Evolutionary conservation across 2,329 filamentous ascomycete species (phyloP).

Genomic region (Fusarium nanum): DNA sequence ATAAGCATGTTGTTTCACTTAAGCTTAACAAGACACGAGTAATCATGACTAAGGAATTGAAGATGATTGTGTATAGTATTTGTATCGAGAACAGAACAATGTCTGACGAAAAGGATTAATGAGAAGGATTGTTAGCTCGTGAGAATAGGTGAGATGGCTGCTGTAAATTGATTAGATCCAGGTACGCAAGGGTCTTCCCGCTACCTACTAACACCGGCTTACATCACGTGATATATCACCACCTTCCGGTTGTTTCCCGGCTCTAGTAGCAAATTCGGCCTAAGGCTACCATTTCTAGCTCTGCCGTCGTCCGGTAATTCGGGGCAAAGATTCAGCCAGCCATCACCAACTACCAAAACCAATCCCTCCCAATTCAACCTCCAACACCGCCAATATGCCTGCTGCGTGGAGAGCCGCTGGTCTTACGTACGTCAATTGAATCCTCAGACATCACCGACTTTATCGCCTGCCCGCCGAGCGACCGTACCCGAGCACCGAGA

Average conservation of each 20-base stretch:
- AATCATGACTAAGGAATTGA: constrained; percentile 12
- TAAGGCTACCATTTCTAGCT: constrained; percentile 47
- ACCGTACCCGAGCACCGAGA: constrained; percentile 38
- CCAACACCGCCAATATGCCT: constrained; percentile 78
- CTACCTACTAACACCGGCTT: neutral
- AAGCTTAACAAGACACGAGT: constrained; percentile 5
- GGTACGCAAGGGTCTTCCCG: constrained; percentile 1
- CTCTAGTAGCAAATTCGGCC: constrained; percentile 38
- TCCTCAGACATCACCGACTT: constrained; percentile 19
- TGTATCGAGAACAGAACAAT: neutral
- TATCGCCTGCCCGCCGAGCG: constrained; percentile 8
- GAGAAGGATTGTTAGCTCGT: neutral
- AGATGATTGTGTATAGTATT: neutral
- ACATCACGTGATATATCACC: constrained; percentile 16
- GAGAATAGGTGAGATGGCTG: neutral
- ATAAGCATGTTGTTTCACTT: constrained; percentile 15
- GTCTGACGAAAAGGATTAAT: neutral
- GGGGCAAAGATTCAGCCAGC: constrained; percentile 53
- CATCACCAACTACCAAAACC: constrained; percentile 51
- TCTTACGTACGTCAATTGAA: constrained; percentile 79
- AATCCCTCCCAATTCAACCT: constrained; percentile 46
- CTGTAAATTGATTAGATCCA: constrained; percentile 6
- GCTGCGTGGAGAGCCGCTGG: constrained; percentile 99
- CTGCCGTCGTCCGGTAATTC: constrained; percentile 47
- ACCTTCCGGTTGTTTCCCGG: constrained; percentile 32